Evolutionary conservation across 148 eudicot species (phyloP).

Genomic region (Silene conica): DNA sequence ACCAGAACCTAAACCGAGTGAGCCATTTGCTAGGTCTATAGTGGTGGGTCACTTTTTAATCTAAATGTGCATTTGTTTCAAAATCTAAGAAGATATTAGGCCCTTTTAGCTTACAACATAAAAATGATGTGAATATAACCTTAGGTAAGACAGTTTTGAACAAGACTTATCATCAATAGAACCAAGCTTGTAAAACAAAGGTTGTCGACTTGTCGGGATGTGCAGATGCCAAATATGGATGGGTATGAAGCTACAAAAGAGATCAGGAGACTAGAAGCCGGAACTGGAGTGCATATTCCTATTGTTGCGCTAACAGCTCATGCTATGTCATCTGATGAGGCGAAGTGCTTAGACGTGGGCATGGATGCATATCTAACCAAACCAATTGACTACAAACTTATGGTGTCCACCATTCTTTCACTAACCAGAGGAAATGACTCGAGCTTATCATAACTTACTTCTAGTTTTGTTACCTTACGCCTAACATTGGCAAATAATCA

Average conservation of each 20-base stretch:
- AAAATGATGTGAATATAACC: no score
- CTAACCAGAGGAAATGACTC: constrained; percentile 38
- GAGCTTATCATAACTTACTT: not conserved
- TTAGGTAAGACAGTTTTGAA: not conserved
- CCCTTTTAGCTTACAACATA: no score
- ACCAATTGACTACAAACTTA: constrained; percentile 79
- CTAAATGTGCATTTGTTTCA: no score
- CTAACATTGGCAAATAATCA: not conserved
- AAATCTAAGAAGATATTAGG: no score
- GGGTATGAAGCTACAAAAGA: constrained; percentile 98
- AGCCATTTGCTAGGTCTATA: no score
- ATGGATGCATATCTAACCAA: constrained; percentile 98
- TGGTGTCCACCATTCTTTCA: constrained; percentile 86
- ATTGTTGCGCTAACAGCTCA: constrained; percentile 95
- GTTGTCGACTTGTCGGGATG: not conserved
- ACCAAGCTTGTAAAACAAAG: not conserved
- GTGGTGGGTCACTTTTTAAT: no score
- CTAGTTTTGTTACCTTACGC: constrained; percentile 5
- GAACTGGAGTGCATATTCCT: constrained; percentile 56
- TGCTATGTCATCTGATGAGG: constrained; percentile 94
- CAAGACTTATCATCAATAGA: not conserved
- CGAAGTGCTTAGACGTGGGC: constrained; percentile 86
- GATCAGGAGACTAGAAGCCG: constrained; percentile 58
- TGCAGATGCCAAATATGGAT: constrained; percentile 99
- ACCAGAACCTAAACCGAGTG: no score